Evolutionary conservation across 306 rosid species (phyloP).

Genomic region (Lupinus albus): DNA sequence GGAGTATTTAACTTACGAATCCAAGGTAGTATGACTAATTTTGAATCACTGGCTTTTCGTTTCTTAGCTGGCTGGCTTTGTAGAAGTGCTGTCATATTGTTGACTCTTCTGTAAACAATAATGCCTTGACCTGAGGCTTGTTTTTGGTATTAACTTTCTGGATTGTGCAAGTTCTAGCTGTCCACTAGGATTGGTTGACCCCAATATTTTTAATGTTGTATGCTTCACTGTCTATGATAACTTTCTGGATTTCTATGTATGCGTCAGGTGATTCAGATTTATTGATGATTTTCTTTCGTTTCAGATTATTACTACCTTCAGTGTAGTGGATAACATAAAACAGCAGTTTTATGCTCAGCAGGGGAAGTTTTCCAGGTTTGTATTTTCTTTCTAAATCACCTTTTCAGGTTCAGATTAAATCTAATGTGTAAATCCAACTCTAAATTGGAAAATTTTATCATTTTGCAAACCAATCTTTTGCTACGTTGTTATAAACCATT

Average conservation of each 20-base stretch:
- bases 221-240: conserved; percentile 34
- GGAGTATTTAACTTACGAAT: conserved; percentile 83
- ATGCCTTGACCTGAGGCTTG: background rate
- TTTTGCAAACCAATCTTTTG: conserved; percentile 7
- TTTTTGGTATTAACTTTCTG: conserved; percentile 1
- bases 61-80: background rate
- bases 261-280: too few species aligned
- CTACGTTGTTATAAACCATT: background rate
- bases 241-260: too few species aligned
- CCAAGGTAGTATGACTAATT: conserved; percentile 63
- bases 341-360: conserved; percentile 77
- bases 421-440: conserved; percentile 3
- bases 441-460: conserved; percentile 8
- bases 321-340: conserved; percentile 94
- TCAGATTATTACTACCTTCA: conserved; percentile 93
- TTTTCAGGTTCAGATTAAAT: conserved; percentile 15
- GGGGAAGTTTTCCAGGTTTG: conserved; percentile 68
- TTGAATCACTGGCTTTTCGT: conserved; percentile 8
- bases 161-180: conserved; percentile 3
- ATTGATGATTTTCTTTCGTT: conserved; percentile 42
- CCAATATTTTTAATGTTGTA: conserved; percentile 12
- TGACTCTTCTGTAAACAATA: background rate
- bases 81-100: conserved; percentile 11
- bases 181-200: conserved; percentile 26
- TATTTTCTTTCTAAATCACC: conserved; percentile 32